phyloP scores from a whole-genome alignment of 2,329 filamentous ascomycete genomes.

The Penicillium polonicum region DNA sequence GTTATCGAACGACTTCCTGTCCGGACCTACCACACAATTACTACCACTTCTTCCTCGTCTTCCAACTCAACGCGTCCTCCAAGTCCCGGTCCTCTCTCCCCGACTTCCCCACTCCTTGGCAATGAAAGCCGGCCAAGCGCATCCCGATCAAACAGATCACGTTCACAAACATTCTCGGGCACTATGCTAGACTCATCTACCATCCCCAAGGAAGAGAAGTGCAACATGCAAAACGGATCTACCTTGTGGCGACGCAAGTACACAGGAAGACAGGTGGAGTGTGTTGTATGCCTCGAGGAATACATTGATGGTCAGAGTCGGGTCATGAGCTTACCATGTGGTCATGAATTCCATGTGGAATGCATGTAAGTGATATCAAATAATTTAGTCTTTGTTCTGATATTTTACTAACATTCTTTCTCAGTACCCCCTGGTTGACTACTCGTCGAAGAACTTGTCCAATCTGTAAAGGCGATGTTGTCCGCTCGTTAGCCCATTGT shows the following conservation, averaged over 20 bases:
- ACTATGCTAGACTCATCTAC: constrained; percentile 24
- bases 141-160: constrained; percentile 34
- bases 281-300: constrained; percentile 94
- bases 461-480: constrained; percentile 97
- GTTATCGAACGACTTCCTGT: constrained; percentile 94
- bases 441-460: constrained; percentile 95
- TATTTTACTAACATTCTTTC: constrained; percentile 20
- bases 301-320: constrained; percentile 91
- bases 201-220: constrained; percentile 48
- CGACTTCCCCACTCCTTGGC: constrained; percentile 73
- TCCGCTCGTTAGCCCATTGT: constrained; percentile 59
- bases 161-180: constrained; percentile 40
- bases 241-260: constrained; percentile 56
- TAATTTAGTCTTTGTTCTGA: background rate
- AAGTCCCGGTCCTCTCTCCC: constrained; percentile 65
- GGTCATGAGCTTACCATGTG: constrained; percentile 96
- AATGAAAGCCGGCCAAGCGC: constrained; percentile 32
- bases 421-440: constrained; percentile 91
- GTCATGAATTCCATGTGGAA: constrained; percentile 94
- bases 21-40: constrained; percentile 87
- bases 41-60: constrained; percentile 59
- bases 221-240: constrained; percentile 28
- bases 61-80: constrained; percentile 58
- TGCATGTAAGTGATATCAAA: constrained; percentile 77
- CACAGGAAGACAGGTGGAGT: constrained; percentile 72